A percentile compares a stretch with the other conserved stretches of the same genome.
Evolutionary conservation across 1,139 yeast species (phyloP).

Genomic region (Arxiozyma heterogenica): DNA sequence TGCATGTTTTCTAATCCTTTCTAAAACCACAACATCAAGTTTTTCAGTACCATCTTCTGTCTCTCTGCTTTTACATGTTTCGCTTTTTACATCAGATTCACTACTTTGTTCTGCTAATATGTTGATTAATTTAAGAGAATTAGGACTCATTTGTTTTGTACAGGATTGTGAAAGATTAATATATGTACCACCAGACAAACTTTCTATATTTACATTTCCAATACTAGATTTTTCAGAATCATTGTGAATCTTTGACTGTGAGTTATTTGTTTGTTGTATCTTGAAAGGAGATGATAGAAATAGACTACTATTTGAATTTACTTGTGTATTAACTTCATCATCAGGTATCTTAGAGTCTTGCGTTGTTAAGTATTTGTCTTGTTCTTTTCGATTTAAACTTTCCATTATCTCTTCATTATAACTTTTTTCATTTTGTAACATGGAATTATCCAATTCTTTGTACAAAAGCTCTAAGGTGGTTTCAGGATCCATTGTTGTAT

Average conservation of each 20-base stretch:
- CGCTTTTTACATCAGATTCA: not conserved
- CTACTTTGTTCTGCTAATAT: conserved; percentile 6
- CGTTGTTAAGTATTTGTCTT: not conserved
- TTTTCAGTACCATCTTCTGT: conserved; percentile 26
- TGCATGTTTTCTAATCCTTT: not conserved
- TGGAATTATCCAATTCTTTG: conserved; percentile 3
- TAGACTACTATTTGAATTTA: not conserved
- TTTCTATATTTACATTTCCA: not conserved
- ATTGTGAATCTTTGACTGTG: not conserved
- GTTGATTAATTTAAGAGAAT: conserved; percentile 4
- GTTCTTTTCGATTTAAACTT: not conserved
- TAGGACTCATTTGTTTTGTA: conserved; percentile 7
- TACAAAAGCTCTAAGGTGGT: conserved; percentile 14
- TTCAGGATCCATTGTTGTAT: conserved; percentile 7
- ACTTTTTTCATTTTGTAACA: conserved; percentile 4
- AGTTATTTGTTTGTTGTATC: not conserved
- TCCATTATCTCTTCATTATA: not conserved
- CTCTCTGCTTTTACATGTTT: conserved; percentile 9
- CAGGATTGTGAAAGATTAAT: conserved; percentile 3
- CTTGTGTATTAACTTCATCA: not conserved
- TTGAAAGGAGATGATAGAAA: conserved; percentile 4
- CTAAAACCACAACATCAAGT: conserved; percentile 18
- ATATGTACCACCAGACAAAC: conserved; percentile 9
- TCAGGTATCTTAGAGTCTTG: not conserved
- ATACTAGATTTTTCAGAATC: not conserved